These are phyloP conservation scores for Urochloa ruziziensis DNA, from an alignment of 176 grass and related monocot genomes.

Conservation along the genomic window DNA sequence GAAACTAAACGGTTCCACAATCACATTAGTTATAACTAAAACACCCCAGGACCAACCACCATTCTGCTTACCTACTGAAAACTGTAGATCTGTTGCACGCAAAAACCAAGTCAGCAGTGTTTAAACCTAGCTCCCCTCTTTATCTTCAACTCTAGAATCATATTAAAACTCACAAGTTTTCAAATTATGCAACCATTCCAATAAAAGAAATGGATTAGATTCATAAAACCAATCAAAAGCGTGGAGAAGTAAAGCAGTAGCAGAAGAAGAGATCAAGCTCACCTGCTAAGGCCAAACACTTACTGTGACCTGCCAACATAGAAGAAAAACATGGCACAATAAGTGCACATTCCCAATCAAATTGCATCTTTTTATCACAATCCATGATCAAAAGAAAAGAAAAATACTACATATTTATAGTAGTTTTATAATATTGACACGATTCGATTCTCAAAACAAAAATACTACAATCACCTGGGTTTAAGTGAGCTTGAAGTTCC, in stretches of 20 bases:
- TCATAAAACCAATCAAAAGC: slow-evolving; percentile 12
- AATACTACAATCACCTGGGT: background rate
- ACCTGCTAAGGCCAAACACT: slow-evolving; percentile 32
- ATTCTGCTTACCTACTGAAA: slow-evolving; percentile 26
- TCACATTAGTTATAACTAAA: background rate
- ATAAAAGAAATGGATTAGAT: slow-evolving; percentile 34
- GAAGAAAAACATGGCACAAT: slow-evolving; percentile 17
- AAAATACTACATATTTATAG: background rate
- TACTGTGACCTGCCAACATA: slow-evolving; percentile 20
- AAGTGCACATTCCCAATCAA: slow-evolving; percentile 18
- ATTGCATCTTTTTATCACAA: background rate
- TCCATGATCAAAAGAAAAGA: slow-evolving; percentile 10
- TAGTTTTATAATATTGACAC: slow-evolving; percentile 9
- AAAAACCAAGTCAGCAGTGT: slow-evolving; percentile 17
- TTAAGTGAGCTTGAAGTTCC: slow-evolving; percentile 21
- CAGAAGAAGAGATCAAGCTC: slow-evolving; percentile 28
- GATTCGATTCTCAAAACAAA: background rate
- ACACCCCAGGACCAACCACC: background rate
- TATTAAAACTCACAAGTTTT: slow-evolving; percentile 50
- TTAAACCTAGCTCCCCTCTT: slow-evolving; percentile 12
- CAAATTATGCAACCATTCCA: slow-evolving; percentile 49
- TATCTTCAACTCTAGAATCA: slow-evolving; percentile 53
- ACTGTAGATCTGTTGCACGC: slow-evolving; percentile 15
- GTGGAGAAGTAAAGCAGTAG: background rate
- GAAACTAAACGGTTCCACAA: background rate